Base-by-base conservation (phyloP, 2,329 filamentous ascomycete genomes). In the Juglanconis sp. region DNA sequence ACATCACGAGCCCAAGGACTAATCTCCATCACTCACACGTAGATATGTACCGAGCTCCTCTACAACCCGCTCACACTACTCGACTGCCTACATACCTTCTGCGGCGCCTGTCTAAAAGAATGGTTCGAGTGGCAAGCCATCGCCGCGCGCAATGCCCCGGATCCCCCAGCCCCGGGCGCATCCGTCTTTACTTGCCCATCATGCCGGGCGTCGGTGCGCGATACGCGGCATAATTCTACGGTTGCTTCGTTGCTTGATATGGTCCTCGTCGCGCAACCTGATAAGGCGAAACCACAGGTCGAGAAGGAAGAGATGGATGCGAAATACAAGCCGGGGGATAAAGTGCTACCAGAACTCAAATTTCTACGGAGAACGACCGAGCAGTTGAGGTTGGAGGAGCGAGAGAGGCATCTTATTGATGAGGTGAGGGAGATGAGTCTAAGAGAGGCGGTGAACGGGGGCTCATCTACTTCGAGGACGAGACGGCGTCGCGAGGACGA, bases 21-120 rank as follows among this genome's bases (percentile, higher is more conserved):
- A 60, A 63, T 56, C 36, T 46, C 51, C 49, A 53, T 46, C 13
- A 4, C 51, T 57, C 56, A 40, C 52, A 55, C 44, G 10, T 67
- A 97, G 93, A 99, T 99, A 70, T 99, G 95, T 80, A 96, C 94
- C 68, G 95, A 98, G 74, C 85, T 96, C 65, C 87, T 96, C 64
- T 96, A 92, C 76, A 91, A 96, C 73, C 92, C 93, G 38, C 83
- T 96, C 65, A 96, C 92, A 34, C 86, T 96, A 53, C 90, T 96
- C 73, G 91, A 96, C 79, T 96, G 92, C 72, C 85, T 96, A 49
- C 92, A 96, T 76, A 97, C 94, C 50, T 99, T 96, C 75, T 99
- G 95, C 79, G 95, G 93, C 65, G 90, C 91, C 44, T 99, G 95
- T 72, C 75, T 98, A 61, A 96, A 96, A 74, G 92, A 96, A 78